Evolutionary conservation across 2,329 filamentous ascomycete species (phyloP).

Genomic region (Acrocalymma vagum): DNA sequence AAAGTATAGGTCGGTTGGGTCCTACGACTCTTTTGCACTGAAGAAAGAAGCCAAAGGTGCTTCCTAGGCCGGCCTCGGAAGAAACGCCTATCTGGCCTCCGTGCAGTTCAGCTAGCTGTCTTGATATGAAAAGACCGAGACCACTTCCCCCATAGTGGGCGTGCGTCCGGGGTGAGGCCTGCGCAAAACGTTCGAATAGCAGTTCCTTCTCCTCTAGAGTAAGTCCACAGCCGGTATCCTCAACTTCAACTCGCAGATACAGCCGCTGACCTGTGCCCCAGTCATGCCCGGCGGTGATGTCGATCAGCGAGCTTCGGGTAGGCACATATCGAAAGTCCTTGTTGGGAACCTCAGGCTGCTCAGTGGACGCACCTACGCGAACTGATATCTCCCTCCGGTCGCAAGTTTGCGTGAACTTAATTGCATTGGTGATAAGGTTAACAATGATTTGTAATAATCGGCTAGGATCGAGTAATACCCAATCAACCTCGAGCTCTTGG

Average conservation of each 20-base stretch:
- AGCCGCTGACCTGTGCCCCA: slow-evolving; percentile 38
- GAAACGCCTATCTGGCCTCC: slow-evolving; percentile 45
- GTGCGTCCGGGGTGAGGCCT: slow-evolving; percentile 45
- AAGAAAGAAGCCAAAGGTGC: slow-evolving; percentile 46
- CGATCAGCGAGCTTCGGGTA: slow-evolving; percentile 19
- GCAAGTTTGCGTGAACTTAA: slow-evolving; percentile 55
- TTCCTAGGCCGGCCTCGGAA: slow-evolving; percentile 38
- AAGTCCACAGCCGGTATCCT: slow-evolving; percentile 43
- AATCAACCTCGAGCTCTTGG: slow-evolving; percentile 43
- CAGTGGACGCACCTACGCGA: slow-evolving; percentile 40
- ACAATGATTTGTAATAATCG: slow-evolving; percentile 53
- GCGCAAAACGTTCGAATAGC: slow-evolving; percentile 42
- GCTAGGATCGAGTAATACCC: slow-evolving; percentile 52
- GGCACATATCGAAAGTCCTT: slow-evolving; percentile 37
- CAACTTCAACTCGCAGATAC: slow-evolving; percentile 39
- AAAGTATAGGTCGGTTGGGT: slow-evolving; percentile 5
- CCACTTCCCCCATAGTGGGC: slow-evolving; percentile 45
- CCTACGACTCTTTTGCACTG: slow-evolving; percentile 28
- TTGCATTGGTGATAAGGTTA: slow-evolving; percentile 55
- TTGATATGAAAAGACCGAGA: slow-evolving; percentile 47
- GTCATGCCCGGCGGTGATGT: slow-evolving; percentile 29
- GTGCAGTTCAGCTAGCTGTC: slow-evolving; percentile 44
- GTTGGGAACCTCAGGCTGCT: slow-evolving; percentile 40
- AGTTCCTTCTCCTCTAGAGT: slow-evolving; percentile 38
- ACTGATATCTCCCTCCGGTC: slow-evolving; percentile 47